Conservation (phyloP, 2,329 filamentous ascomycete species). For the Leptographium lundbergii region DNA sequence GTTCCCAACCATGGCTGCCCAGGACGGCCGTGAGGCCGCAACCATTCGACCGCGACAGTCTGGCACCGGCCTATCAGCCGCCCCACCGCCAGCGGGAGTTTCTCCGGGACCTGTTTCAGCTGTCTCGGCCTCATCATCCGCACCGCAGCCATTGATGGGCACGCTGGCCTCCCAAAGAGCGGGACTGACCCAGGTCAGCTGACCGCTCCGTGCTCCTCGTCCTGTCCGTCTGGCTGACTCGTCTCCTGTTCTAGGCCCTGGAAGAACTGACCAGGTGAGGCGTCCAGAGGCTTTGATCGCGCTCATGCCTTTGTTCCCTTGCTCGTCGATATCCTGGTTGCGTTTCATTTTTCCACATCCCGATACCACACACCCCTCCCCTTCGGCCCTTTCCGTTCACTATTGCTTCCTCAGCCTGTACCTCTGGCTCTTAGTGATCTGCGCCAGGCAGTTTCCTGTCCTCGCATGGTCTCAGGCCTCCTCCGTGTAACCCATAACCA, state of each 20-base stretch:
- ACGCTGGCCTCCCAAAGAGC: conserved; percentile 2
- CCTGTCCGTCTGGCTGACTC: neutral
- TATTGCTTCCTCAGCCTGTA: too few relatives aligned
- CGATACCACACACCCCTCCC: neutral
- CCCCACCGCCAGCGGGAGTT: neutral
- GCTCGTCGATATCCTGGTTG: too few relatives aligned
- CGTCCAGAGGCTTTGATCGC: too few relatives aligned
- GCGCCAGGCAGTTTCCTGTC: neutral
- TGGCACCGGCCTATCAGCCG: neutral
- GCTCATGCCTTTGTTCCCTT: too few relatives aligned
- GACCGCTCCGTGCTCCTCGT: neutral
- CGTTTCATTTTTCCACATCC: neutral
- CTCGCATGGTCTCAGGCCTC: neutral
- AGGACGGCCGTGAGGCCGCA: neutral
- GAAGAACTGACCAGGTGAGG: conserved; percentile 9
- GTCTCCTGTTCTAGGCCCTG: conserved; percentile 7
- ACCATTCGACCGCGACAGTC: neutral
- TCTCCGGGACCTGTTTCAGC: neutral
- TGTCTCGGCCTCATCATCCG: neutral
- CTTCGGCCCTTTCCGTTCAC: too few relatives aligned
- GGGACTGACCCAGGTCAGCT: conserved; percentile 8
- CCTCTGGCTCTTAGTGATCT: too few relatives aligned
- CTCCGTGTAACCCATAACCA: too few relatives aligned
- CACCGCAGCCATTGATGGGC: neutral
- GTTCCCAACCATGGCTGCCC: neutral